These are phyloP conservation scores for Alternaria arborescens DNA, from an alignment of 2,329 filamentous ascomycete genomes.

Conservation along the genomic window DNA sequence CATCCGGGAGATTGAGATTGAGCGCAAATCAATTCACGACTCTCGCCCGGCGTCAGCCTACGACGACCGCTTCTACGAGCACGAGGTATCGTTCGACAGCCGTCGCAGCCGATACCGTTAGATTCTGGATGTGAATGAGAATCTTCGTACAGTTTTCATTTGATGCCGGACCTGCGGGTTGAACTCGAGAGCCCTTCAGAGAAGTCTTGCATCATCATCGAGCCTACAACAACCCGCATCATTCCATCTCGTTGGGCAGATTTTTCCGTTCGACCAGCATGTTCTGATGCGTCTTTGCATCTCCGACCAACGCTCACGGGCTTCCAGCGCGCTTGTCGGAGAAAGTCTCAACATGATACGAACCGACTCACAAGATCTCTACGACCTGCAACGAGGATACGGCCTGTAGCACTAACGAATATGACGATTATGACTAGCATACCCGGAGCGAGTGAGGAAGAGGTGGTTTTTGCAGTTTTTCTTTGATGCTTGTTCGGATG, in stretches of 20 bases:
- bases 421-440: slow-evolving; percentile 50
- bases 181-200: slow-evolving; percentile 14
- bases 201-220: slow-evolving; percentile 15
- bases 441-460: slow-evolving; percentile 37
- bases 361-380: slow-evolving; percentile 38
- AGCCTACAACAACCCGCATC: slow-evolving; percentile 17
- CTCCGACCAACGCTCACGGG: not conserved
- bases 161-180: slow-evolving; percentile 11
- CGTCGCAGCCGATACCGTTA: slow-evolving; percentile 50
- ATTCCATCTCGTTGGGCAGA: slow-evolving; percentile 28
- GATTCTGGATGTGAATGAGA: slow-evolving; percentile 6
- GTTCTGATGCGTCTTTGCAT: slow-evolving; percentile 16
- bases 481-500: slow-evolving; percentile 12
- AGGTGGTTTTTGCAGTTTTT: slow-evolving; percentile 26
- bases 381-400: slow-evolving; percentile 31
- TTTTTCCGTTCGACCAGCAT: slow-evolving; percentile 17
- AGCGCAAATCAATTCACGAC: slow-evolving; percentile 63
- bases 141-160: slow-evolving; percentile 12
- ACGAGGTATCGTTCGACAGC: slow-evolving; percentile 71
- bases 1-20: slow-evolving; percentile 69
- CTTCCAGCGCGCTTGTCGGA: slow-evolving; percentile 20
- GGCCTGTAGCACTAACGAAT: slow-evolving; percentile 43
- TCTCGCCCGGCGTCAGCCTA: slow-evolving; percentile 58
- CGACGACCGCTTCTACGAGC: slow-evolving; percentile 72
- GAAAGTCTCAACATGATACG: slow-evolving; percentile 44